Base-by-base conservation (phyloP, 306 rosid genomes). In the Albizia julibrissin region DNA sequence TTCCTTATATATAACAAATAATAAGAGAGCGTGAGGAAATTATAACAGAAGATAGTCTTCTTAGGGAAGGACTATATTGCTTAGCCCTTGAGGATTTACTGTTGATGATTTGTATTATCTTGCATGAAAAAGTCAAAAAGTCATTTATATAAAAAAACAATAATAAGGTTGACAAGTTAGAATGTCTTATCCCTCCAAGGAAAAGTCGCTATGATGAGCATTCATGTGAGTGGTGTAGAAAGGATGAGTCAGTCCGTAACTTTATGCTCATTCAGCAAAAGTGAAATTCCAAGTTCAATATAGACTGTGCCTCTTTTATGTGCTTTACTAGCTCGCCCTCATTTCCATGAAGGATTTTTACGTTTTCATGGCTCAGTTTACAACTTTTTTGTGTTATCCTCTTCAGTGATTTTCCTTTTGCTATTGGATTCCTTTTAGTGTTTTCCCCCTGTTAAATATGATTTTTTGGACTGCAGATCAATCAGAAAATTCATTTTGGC, bases 241-340 rank as follows among this genome's bases (percentile, higher is more conserved):
- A 15, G 54, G 58, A 52, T 12, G 31, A 75, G 67, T 21, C 79
- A n/a, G 68, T 52, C 47, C 40, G 27, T 19, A 22, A 68, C 47
- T 19, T 47, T 3, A 47, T 7, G n/a, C 50, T 46, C 15, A 75
- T 52, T 67, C 61, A 50, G 31, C 52, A 61, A 26, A 61, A 64
- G 43, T 67, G 39, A 74, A 65, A 65, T 75, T 68, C 39, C 52
- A 26, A 54, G 37, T 40, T 75, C 40, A 34, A 37, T 64, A 22
- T 75, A 42, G 44, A 42, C 22, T 42, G 10, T 14, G 61, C 3
- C 37, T 54, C 12, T 37, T 67, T 67, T 39, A 31, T 42, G 98
- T 92, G 64, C 91, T 92, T 77, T 88, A 94, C 85, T 91, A 94
- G 90, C 90, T 94, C 0, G 97, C 98, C 19, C 97, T 94, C 37